Evolutionary conservation across 495 filamentous ascomycete genomes (phyloP), one percentile per base, ranked within the genome.

Genomic region (Evernia prunastri): DNA sequence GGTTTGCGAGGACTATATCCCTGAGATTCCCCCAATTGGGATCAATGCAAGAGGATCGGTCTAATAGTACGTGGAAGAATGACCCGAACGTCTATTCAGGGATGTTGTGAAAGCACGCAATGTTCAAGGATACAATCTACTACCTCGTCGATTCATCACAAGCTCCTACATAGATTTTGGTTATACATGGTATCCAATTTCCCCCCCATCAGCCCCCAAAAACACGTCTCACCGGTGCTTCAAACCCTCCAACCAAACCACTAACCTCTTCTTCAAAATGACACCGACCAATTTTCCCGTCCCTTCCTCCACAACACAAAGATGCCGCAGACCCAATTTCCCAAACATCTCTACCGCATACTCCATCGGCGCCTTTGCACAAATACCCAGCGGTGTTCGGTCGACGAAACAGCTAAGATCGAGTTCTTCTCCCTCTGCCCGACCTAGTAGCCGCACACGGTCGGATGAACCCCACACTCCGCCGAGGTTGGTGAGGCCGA

Each of bases 321-420:
- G 54, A 74, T 83, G 72, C 63, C 81, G 70, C 66, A 85, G 59
- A 0, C 82, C 82, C 53, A 85, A 66, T 68, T 80, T 82, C 18
- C 78, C 78, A 76, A 85, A 85, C 77, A 84, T 79, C 74, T 84
- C 81, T 29, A 82, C 78, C 13, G 75, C 78, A 71, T 82, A 82
- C 70, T 85, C 82, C 69, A 84, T 72, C 40, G 82, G 82, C 53
- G 82, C 79, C 59, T 79, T 77, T 3, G 74, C 79, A 63, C 73
- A 78, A 7, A 85, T 70, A 5, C 71, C 78, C 58, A 84, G 56
- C 29, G 81, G 81, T 25, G 80, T 84, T 15, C 79, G 72, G 67
- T 85, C 82, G 15, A 84, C 77, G 66, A 85, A 82, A 6, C 69
- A 70, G 11, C 71, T 70, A 15, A 85, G 60, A 66, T 80, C 76